Evolutionary conservation across 192 early-diverging fungal genomes (phyloP).

Genomic region (Pilobolus umbonatus): DNA sequence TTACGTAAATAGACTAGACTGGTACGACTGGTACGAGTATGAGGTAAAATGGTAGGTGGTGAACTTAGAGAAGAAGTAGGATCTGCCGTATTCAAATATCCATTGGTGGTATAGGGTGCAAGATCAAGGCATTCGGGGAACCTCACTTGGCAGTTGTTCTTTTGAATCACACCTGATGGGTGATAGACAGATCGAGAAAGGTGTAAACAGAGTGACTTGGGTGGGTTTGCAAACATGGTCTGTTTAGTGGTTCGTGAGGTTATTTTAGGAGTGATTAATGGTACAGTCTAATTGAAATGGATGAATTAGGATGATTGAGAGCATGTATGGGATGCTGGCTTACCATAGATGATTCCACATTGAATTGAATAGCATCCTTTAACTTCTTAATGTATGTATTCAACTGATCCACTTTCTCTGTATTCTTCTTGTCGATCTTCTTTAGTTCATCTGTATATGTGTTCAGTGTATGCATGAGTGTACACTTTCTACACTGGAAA

Average conservation of each 20-base stretch:
- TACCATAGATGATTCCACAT: slow-evolving; percentile 47
- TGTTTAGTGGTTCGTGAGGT: slow-evolving; percentile 61
- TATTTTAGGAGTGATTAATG: slow-evolving; percentile 24
- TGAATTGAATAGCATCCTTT: slow-evolving; percentile 34
- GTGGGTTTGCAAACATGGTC: slow-evolving; percentile 82
- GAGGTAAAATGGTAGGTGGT: slow-evolving; percentile 4
- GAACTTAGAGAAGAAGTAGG: slow-evolving; percentile 17
- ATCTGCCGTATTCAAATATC: slow-evolving; percentile 36
- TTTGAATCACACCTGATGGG: slow-evolving; percentile 61
- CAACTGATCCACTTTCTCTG: slow-evolving; percentile 17
- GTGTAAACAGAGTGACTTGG: slow-evolving; percentile 76
- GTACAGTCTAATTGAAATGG: slow-evolving; percentile 22
- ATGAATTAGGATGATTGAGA: no score
- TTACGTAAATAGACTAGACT: slow-evolving; percentile 33
- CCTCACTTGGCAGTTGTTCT: slow-evolving; percentile 71
- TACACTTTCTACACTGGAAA: slow-evolving; percentile 63
- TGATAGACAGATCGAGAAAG: slow-evolving; percentile 79
- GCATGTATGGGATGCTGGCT: background rate
- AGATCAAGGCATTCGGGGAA: slow-evolving; percentile 74
- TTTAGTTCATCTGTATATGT: slow-evolving; percentile 28
- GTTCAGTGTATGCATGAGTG: slow-evolving; percentile 44
- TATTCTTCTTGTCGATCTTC: background rate
- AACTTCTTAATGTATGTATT: slow-evolving; percentile 32
- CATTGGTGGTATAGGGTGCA: slow-evolving; percentile 68
- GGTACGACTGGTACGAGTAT: slow-evolving; percentile 17